phyloP scores from a whole-genome alignment of 305 asterid species.

The Caryopteris hybrid region DNA sequence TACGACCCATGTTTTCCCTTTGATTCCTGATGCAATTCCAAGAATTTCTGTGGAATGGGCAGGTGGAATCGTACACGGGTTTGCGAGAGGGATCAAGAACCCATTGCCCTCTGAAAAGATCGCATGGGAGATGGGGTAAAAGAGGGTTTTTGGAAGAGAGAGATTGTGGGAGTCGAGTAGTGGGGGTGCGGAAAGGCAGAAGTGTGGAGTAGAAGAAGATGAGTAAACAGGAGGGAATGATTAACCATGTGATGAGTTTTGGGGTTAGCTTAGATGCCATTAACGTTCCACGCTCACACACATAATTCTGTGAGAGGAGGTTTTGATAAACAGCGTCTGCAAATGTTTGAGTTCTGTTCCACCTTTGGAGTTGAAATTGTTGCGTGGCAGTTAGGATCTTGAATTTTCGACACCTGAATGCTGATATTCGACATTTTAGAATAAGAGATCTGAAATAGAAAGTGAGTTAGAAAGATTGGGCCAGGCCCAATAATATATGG shows the following conservation, averaged over 20 bases:
- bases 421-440: too few relatives aligned
- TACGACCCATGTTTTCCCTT: slow-evolving; percentile 69
- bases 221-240: slow-evolving; percentile 53
- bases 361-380: too few relatives aligned
- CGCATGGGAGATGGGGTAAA: slow-evolving; percentile 46
- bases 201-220: slow-evolving; percentile 49
- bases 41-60: slow-evolving; percentile 84
- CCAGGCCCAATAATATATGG: too few relatives aligned
- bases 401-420: too few relatives aligned
- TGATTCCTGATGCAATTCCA: slow-evolving; percentile 87
- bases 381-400: too few relatives aligned
- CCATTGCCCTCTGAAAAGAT: slow-evolving; percentile 81
- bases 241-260: slow-evolving; percentile 41
- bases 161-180: slow-evolving; percentile 22
- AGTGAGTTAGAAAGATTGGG: too few relatives aligned
- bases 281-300: too few relatives aligned
- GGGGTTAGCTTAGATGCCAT: slow-evolving; percentile 54
- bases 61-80: slow-evolving; percentile 74
- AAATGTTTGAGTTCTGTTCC: too few relatives aligned
- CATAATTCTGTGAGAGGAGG: too few relatives aligned
- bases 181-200: slow-evolving; percentile 28
- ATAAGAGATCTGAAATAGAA: too few relatives aligned
- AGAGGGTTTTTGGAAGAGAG: too few relatives aligned
- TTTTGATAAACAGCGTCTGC: too few relatives aligned
- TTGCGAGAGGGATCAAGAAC: slow-evolving; percentile 52